Evolutionary conservation across 2,329 filamentous ascomycete species (phyloP).

Genomic region (Pseudodiploospora longispora): DNA sequence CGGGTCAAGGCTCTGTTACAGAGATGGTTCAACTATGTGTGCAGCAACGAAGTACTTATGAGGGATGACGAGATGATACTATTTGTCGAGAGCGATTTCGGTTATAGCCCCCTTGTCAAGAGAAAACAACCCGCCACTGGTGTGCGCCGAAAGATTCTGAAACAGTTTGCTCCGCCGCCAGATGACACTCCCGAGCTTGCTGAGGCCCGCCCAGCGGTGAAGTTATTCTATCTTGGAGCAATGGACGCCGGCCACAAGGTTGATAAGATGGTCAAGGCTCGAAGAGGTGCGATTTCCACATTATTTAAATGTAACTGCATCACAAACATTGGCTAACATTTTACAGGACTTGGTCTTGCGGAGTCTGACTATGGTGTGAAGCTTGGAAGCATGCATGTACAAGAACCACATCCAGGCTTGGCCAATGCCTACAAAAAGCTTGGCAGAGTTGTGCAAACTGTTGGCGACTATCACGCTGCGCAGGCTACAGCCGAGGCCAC

Average conservation of each 20-base stretch:
- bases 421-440: conserved; percentile 90
- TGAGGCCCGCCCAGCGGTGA: conserved; percentile 82
- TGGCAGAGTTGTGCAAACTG: conserved; percentile 85
- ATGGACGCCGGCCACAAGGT: conserved; percentile 98
- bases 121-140: conserved; percentile 96
- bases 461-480: conserved; percentile 90
- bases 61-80: conserved; percentile 94
- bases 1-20: conserved; percentile 86
- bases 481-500: conserved; percentile 96
- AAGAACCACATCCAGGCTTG: conserved; percentile 84
- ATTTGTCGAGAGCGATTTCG: conserved; percentile 98
- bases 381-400: conserved; percentile 74
- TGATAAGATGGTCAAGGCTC: conserved; percentile 84
- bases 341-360: conserved; percentile 75
- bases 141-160: conserved; percentile 87
- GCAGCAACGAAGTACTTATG: conserved; percentile 85
- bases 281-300: conserved; percentile 57
- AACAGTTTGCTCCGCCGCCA: conserved; percentile 95
- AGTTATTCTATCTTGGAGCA: conserved; percentile 87
- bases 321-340: conserved; percentile 15
- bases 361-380: conserved; percentile 94
- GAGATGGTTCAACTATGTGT: conserved; percentile 90
- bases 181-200: conserved; percentile 95
- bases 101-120: conserved; percentile 90
- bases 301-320: not conserved